Evolutionary conservation across 1,284 basidiomycete genomes (phyloP).

Genomic region (Apiotrichum sp.): DNA sequence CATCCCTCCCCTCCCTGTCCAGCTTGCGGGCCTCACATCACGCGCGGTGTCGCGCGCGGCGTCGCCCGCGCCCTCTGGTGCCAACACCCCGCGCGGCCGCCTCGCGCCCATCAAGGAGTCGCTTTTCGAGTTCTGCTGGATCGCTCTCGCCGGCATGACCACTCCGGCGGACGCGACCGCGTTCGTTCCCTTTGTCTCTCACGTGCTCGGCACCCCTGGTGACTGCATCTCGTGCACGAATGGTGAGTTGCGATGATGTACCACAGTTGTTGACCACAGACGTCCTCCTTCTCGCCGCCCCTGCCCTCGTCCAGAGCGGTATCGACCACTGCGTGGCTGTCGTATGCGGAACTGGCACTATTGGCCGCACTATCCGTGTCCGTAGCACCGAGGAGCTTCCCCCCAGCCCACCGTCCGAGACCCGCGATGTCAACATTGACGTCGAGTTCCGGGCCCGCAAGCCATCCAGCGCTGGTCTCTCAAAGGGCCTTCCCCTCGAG

Average conservation of each 20-base stretch:
- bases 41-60: constrained; percentile 2
- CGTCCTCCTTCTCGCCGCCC: constrained; percentile 41
- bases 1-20: constrained; percentile 14
- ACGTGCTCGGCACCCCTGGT: constrained; percentile 15
- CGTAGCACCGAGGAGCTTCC: constrained; percentile 6
- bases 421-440: not conserved
- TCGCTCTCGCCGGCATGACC: constrained; percentile 36
- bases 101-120: constrained; percentile 21
- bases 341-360: constrained; percentile 39
- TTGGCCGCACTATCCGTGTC: constrained; percentile 33
- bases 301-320: constrained; percentile 25
- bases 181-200: constrained; percentile 20
- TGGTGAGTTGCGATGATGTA: constrained; percentile 18
- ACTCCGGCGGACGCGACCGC: constrained; percentile 22
- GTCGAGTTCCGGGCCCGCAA: too few species aligned
- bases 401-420: constrained; percentile 10
- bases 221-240: constrained; percentile 32
- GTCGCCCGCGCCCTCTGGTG: constrained; percentile 2
- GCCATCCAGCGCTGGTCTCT: not conserved
- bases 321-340: constrained; percentile 34
- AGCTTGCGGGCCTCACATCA: constrained; percentile 1
- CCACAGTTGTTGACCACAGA: constrained; percentile 17
- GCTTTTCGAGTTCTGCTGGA: constrained; percentile 35
- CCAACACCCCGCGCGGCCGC: constrained; percentile 11
- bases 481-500: constrained; percentile 25